Evolutionary conservation across 306 rosid species (phyloP).

Genomic region (Dryas alaskensis): DNA sequence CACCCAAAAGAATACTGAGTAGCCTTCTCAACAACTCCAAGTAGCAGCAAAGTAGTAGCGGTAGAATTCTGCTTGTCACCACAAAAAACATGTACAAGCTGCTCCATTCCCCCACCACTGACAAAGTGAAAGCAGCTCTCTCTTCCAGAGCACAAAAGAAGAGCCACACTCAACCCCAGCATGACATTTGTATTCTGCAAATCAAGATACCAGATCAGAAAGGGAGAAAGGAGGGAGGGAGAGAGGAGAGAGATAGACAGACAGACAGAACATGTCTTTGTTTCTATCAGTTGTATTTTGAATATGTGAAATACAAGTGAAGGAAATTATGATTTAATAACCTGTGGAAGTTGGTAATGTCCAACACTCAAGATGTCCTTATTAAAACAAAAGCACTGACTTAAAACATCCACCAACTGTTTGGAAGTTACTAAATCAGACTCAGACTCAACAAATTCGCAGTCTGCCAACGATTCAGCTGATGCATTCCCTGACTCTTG

Average conservation of each 20-base stretch:
- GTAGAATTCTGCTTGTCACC: slow-evolving; percentile 55
- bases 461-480: slow-evolving; percentile 42
- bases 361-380: slow-evolving; percentile 38
- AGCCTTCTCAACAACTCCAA: slow-evolving; percentile 87
- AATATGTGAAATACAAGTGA: slow-evolving; percentile 9
- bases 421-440: slow-evolving; percentile 60
- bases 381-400: slow-evolving; percentile 48
- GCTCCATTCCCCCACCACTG: slow-evolving; percentile 85
- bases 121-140: slow-evolving; percentile 89
- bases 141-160: slow-evolving; percentile 84
- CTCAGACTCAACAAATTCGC: slow-evolving; percentile 46
- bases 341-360: slow-evolving; percentile 55
- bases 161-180: slow-evolving; percentile 84
- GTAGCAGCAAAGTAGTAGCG: slow-evolving; percentile 62
- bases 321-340: slow-evolving; percentile 29
- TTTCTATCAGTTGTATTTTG: neutral
- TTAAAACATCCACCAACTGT: slow-evolving; percentile 67
- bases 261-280: neutral
- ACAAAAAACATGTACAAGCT: slow-evolving; percentile 50
- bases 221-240: slow-evolving; percentile 5
- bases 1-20: slow-evolving; percentile 85
- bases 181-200: slow-evolving; percentile 69
- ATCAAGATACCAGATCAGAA: slow-evolving; percentile 21
- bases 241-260: slow-evolving; percentile 12
- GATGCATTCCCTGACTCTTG: slow-evolving; percentile 42